Conservation (phyloP, 208 protist genomes). For the Leishmania aethiopica region DNA sequence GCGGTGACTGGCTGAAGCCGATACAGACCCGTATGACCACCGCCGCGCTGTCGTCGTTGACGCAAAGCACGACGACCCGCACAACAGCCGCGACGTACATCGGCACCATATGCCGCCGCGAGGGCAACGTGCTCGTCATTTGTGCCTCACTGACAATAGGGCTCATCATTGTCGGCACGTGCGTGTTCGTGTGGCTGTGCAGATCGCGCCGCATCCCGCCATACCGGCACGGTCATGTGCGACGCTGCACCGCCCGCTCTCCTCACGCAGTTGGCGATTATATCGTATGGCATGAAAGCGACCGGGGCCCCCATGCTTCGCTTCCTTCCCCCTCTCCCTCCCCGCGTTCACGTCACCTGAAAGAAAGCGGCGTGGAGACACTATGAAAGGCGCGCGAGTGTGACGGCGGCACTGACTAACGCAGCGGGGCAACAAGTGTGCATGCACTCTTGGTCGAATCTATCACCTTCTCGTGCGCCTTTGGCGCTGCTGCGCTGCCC, state of each 20-base stretch:
- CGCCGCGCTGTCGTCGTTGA: not conserved
- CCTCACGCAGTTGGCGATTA: not conserved
- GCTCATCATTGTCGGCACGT: conserved; percentile 34
- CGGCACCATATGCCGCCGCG: conserved; percentile 30
- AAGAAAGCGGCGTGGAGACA: not conserved
- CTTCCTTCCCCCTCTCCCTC: not conserved
- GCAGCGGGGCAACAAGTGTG: not conserved
- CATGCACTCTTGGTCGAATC: not conserved
- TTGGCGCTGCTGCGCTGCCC: not conserved
- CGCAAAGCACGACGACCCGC: not conserved
- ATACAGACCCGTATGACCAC: not conserved
- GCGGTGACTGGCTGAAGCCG: not conserved
- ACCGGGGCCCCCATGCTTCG: not conserved
- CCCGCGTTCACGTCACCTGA: not conserved
- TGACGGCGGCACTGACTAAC: not conserved
- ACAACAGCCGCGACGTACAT: conserved; percentile 16
- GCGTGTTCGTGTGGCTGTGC: conserved; percentile 25
- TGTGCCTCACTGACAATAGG: conserved; percentile 41
- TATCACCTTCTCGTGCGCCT: not conserved
- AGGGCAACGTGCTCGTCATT: conserved; percentile 40
- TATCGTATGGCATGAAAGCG: not conserved
- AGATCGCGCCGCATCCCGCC: conserved; percentile 20
- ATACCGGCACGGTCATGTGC: conserved; percentile 31
- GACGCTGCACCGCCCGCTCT: conserved; percentile 13
- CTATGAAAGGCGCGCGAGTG: not conserved